phyloP scores from a whole-genome alignment of 305 asterid genomes.

The Vinca major region DNA sequence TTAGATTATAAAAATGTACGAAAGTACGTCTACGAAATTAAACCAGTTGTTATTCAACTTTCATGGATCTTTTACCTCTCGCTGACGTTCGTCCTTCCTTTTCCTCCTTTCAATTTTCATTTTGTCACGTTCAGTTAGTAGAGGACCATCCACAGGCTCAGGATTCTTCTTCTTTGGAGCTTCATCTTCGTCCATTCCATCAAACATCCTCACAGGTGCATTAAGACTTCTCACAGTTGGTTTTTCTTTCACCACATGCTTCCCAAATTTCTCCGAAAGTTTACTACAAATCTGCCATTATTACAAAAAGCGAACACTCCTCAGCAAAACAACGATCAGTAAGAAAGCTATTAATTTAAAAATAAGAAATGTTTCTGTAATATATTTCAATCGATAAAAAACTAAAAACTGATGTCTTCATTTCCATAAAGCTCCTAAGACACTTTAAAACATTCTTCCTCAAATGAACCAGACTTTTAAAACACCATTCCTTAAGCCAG shows the following conservation, averaged over 20 bases:
- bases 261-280: slow-evolving; percentile 82
- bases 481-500: no score
- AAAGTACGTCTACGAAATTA: background rate
- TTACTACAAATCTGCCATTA: slow-evolving; percentile 56
- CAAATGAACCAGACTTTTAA: background rate
- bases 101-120: slow-evolving; percentile 91
- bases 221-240: slow-evolving; percentile 87
- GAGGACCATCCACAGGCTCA: slow-evolving; percentile 92
- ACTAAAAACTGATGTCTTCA: background rate
- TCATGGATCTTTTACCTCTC: slow-evolving; percentile 53
- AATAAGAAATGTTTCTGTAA: background rate
- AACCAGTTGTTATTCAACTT: background rate
- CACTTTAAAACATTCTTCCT: background rate
- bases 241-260: slow-evolving; percentile 80
- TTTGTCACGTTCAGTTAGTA: slow-evolving; percentile 89
- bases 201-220: slow-evolving; percentile 92
- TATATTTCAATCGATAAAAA: no score
- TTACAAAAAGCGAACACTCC: background rate
- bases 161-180: slow-evolving; percentile 68
- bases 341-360: background rate
- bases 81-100: slow-evolving; percentile 89
- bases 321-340: background rate
- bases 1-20: background rate
- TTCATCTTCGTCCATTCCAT: slow-evolving; percentile 89
- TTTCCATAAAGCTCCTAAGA: background rate